Evolutionary conservation across 306 rosid genomes (phyloP), one percentile per base, ranked within the genome.

Genomic region (Cicer cuneatum): DNA sequence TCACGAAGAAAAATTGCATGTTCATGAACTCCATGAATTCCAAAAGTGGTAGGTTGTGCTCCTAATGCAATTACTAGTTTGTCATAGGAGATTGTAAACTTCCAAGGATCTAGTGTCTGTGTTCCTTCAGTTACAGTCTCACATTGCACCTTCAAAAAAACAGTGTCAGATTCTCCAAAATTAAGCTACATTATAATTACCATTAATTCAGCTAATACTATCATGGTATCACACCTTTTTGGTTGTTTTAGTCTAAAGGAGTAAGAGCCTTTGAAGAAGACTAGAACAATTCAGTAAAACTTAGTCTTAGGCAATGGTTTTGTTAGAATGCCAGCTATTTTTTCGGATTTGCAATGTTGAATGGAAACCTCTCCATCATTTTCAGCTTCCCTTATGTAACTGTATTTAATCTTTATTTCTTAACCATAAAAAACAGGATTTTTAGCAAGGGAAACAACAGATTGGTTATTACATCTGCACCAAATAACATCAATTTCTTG

Each of bases 1-100:
- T 94, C 98, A 13, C 96, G 96, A 69, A 94, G 97, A 85, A 94
- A 94, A 76, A 84, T 85, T 1, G 97, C 99, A 71, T 90, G 90
- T 63, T 90, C 96, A 61, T 82, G 56, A 71, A 94, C 99, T 42
- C 99, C 96, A 2, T 42, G 86, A 79, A 94, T 94, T 76, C 99
- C 99, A 80, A 94, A 94, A 77, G 99, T 94, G 8, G 86, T 73
- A 24, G 98, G 88, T 52, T 82, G 87, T 9, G 97, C 88, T 66
- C 99, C 99, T 80, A 92, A 73, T 48, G 96, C 97, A 79, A 94
- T 86, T 49, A 92, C 84, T 82, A 92, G 59, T 83, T 94, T 94
- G 78, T 94, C 99, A 40, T 94, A 94, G 54, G 99, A 77, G 61
- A 94, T 21, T 46, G 89, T 56, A 73, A 89, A 94, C 67, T 81